These are phyloP conservation scores for Stromatinia cepivora DNA, from an alignment of 2,329 filamentous ascomycete genomes.

Conservation along the genomic window DNA sequence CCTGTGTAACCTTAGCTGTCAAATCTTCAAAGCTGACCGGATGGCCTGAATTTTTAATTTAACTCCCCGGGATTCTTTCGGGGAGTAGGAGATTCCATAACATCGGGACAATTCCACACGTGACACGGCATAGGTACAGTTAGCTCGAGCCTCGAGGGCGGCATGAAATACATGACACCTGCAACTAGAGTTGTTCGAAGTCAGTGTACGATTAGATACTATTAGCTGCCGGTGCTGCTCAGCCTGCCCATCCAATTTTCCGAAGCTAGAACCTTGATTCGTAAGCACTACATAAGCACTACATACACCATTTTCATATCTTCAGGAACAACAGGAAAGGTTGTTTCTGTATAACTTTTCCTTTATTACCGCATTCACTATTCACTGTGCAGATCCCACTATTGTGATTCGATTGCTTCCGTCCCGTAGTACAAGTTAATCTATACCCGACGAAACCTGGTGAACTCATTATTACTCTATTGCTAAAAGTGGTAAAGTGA, in stretches of 20 bases:
- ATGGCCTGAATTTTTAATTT: neutral
- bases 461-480: neutral
- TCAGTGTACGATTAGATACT: neutral
- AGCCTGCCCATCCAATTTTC: neutral
- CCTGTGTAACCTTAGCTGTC: neutral
- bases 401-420: neutral
- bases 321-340: neutral
- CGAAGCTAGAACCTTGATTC: constrained; percentile 1
- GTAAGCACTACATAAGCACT: no score
- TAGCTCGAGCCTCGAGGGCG: neutral
- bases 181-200: neutral
- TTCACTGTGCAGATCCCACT: neutral
- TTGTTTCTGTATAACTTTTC: neutral
- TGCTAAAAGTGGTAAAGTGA: constrained; percentile 4
- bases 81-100: neutral
- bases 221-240: neutral
- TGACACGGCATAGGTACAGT: constrained; percentile 4
- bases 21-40: neutral
- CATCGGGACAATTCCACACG: neutral
- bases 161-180: neutral
- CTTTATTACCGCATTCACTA: neutral
- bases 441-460: neutral
- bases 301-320: neutral
- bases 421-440: neutral
- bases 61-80: neutral